Base-by-base conservation (phyloP, 1,284 basidiomycete genomes). In the Pseudozyma sp. region DNA sequence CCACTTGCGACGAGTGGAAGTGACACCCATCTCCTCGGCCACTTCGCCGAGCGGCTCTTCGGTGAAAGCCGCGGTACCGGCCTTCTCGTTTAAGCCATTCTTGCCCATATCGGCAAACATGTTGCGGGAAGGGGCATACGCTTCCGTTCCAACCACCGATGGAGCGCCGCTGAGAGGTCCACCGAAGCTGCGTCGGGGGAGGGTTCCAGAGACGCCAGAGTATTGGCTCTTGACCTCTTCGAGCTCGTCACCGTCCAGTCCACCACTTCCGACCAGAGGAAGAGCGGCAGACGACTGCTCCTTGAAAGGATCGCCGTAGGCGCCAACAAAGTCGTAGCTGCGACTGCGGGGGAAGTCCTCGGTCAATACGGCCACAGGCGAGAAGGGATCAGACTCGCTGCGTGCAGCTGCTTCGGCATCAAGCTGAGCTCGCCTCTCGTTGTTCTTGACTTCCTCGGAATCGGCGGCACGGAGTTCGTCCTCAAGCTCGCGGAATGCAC, bases 41-140 rank as follows among this genome's bases (percentile, higher is more conserved):
- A 92, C 93, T 86, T 97, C 94, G 16, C 78, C 79, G 4, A 57
- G 55, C 21, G 76, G 76, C 43, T 77, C 78, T 10, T 73, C 73
- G 43, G 68, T 70, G 63, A 77, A 77, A n/a, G 70, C 68, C 25
- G 76, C 58, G 7, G 70, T 65, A 18, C 56, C 69, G 12, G 70
- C 75, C 52, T 79, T 80, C 58, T 86, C 85, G 70, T 84, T 79
- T 31, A 79, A 66, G 38, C 89, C 87, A 34, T 73, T 76, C 35
- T 91, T 83, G n/a, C 89, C 91, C 75, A 90, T 89, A 82, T 90
- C 91, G 13, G 78, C 68, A 88, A 97, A 97, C 93, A 97, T 96
- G 80, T 97, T 96, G 19, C 93, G 88, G 0, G 93, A 95, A 0
- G 94, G 95, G 0, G 94, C 94, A 80, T 97, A 98, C 1, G 71